A percentile compares a stretch with the other conserved stretches of the same genome.
Conservation (phyloP, 768 basidiomycete genomes). For the Rhizopogon rudus region DNA sequence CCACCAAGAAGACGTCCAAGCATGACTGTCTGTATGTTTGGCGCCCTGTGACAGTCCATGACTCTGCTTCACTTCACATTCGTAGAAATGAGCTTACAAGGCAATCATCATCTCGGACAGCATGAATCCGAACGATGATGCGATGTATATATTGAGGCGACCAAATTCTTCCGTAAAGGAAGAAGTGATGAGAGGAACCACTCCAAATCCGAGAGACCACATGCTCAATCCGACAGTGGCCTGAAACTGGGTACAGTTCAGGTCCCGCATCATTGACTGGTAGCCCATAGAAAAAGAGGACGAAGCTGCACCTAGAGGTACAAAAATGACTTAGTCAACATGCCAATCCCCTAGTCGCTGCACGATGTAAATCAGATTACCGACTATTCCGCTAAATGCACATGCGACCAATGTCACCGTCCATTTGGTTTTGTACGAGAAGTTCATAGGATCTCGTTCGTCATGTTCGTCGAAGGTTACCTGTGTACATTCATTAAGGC, state of each 20-base stretch:
- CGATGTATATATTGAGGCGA: slow-evolving; percentile 49
- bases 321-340: background rate
- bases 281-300: slow-evolving; percentile 49
- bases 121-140: slow-evolving; percentile 41
- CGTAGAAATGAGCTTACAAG: slow-evolving; percentile 9
- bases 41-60: slow-evolving; percentile 13
- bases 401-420: slow-evolving; percentile 17
- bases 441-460: slow-evolving; percentile 31
- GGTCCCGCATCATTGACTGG: slow-evolving; percentile 43
- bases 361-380: slow-evolving; percentile 3
- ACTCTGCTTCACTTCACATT: background rate
- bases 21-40: slow-evolving; percentile 52
- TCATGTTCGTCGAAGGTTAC: slow-evolving; percentile 32
- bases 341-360: background rate
- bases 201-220: slow-evolving; percentile 52
- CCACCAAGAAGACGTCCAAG: slow-evolving; percentile 55
- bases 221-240: slow-evolving; percentile 42
- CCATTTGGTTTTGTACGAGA: slow-evolving; percentile 32
- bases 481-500: slow-evolving; percentile 11
- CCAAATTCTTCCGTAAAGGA: slow-evolving; percentile 69
- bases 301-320: slow-evolving; percentile 36
- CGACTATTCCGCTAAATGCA: slow-evolving; percentile 14
- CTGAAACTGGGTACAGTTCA: slow-evolving; percentile 37
- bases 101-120: slow-evolving; percentile 39
- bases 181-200: slow-evolving; percentile 55